These are phyloP conservation scores for Thalassiosira livingstoniorum DNA, from an alignment of 352 stramenopile genomes.

Conservation along the genomic window DNA sequence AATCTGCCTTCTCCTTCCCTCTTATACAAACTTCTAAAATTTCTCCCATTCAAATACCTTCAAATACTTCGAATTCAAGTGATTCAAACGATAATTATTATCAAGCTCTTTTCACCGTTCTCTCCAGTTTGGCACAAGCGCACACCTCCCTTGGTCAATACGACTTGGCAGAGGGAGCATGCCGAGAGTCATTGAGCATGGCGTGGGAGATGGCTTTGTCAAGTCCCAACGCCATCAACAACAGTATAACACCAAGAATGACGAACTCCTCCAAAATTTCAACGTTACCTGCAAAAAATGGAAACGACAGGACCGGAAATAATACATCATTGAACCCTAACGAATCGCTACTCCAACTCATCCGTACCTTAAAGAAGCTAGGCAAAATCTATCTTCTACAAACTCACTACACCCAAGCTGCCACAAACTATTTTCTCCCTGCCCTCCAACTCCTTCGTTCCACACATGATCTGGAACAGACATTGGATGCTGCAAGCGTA, in stretches of 20 bases:
- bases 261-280: not conserved
- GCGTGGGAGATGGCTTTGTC: slow-evolving; percentile 53
- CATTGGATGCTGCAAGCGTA: slow-evolving; percentile 37
- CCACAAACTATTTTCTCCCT: slow-evolving; percentile 54
- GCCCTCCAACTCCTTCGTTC: slow-evolving; percentile 47
- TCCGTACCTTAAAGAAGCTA: slow-evolving; percentile 45
- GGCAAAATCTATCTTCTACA: slow-evolving; percentile 45
- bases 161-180: slow-evolving; percentile 33
- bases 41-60: slow-evolving; percentile 44
- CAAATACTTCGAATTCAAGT: no score
- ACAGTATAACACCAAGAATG: not conserved
- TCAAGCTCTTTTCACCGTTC: slow-evolving; percentile 22
- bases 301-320: slow-evolving; percentile 9
- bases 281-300: not conserved
- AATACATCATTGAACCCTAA: no score
- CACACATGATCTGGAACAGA: slow-evolving; percentile 37
- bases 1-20: not conserved
- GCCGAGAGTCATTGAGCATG: slow-evolving; percentile 40
- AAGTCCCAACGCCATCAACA: not conserved
- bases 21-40: slow-evolving; percentile 47
- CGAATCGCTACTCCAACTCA: slow-evolving; percentile 26
- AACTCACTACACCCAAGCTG: slow-evolving; percentile 43
- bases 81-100: no score
- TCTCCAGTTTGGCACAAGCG: slow-evolving; percentile 45
- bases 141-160: slow-evolving; percentile 42